Base-by-base conservation (phyloP, 1,139 yeast genomes). In the Starmera stellimalicola region DNA sequence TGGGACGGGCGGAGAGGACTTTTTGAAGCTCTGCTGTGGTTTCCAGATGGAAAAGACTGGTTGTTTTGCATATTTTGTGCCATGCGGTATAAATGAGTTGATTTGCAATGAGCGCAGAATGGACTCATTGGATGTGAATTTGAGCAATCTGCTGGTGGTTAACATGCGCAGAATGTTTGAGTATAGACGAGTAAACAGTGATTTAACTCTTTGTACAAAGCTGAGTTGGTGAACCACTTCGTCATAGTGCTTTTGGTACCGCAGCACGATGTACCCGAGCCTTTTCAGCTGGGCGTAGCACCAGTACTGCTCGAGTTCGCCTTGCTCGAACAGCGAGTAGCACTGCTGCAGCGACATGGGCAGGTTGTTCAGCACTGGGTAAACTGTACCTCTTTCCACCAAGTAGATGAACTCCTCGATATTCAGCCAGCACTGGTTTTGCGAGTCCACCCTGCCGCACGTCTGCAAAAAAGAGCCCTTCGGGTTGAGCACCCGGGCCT, bases 331-430 rank as follows among this genome's bases (percentile, higher is more conserved):
- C 14, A 69, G 57, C 0, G 79, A 58, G 54, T 85, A 84, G 4
- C 81, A 63, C 33, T 73, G 79, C 42, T 83, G 80, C 20, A 88
- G 56, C 34, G 79, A 70, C 51, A 87, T 52, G 3, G 75, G 68
- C 9, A 60, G 53, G 5, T 58, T 68, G 9, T 63, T 55, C 51
- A 64, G 74, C 16, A 22, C 8, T 22, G 83, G 72, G 18, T 74
- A 63, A 53, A 85, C 63, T 2, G 85, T 72, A 0, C 97, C 97
- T 50, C 97, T 65, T 54, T 88, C 95, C 2, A 78, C 72, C 36
- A 88, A 61, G 52, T 87, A 88, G 1, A 85, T 59, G 5, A 78
- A 68, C 48, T 88, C 97, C 38, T 83, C 74, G 9, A 74, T 70
- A 16, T 59, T 61, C 27, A 88, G 59, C 63, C 72, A 65, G 16